Evolutionary conservation across 768 basidiomycete species (phyloP).

Genomic region (Naganishia friedmannii): DNA sequence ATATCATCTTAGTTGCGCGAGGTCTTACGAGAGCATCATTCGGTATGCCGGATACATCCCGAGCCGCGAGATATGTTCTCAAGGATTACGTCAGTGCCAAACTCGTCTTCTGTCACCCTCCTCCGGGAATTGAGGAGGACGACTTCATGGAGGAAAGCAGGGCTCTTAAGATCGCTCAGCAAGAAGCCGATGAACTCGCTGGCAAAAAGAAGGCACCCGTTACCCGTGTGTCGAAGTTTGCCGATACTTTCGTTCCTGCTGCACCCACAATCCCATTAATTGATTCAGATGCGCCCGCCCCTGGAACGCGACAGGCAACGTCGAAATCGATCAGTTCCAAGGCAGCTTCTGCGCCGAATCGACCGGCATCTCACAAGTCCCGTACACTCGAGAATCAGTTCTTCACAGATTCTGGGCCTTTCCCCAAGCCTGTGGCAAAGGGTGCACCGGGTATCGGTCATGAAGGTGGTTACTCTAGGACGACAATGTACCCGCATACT

Average conservation of each 20-base stretch:
- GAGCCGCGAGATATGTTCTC: constrained; percentile 82
- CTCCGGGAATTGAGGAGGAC: constrained; percentile 61
- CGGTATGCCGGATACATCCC: constrained; percentile 95
- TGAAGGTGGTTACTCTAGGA: constrained; percentile 61
- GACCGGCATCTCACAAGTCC: constrained; percentile 53
- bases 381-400: constrained; percentile 75
- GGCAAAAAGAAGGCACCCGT: constrained; percentile 86
- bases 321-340: constrained; percentile 39
- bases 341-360: constrained; percentile 47
- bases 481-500: constrained; percentile 76
- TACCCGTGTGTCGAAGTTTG: constrained; percentile 77
- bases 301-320: constrained; percentile 55
- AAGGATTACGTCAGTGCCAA: constrained; percentile 98
- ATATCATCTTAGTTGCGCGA: constrained; percentile 66
- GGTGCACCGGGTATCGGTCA: constrained; percentile 53
- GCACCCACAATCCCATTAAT: constrained; percentile 42
- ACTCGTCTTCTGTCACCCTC: constrained; percentile 86
- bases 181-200: constrained; percentile 50
- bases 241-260: constrained; percentile 69
- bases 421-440: constrained; percentile 65
- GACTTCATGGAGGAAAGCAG: constrained; percentile 74
- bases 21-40: constrained; percentile 90
- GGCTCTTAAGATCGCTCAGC: constrained; percentile 58
- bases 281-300: constrained; percentile 22
- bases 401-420: constrained; percentile 64